Conservation (phyloP, 345 rosid species). For the Moricandia moricandioides region DNA sequence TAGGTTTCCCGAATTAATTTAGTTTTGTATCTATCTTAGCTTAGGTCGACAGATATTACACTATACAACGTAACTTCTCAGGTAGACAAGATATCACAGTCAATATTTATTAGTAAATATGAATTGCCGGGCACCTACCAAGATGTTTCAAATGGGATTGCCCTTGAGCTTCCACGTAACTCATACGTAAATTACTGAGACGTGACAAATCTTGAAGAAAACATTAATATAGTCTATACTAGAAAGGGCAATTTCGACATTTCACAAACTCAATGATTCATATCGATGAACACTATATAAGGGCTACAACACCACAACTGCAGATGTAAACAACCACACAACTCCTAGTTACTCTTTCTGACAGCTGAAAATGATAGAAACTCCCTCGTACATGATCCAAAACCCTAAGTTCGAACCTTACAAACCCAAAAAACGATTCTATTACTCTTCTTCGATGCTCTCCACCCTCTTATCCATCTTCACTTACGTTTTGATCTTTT, state of each 20-base stretch:
- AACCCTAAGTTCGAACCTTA: constrained; percentile 24
- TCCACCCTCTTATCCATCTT: constrained; percentile 40
- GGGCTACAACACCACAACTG: not conserved
- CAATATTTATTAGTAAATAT: constrained; percentile 26
- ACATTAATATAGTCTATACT: not conserved
- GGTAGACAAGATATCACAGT: constrained; percentile 22
- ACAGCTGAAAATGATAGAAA: constrained; percentile 25
- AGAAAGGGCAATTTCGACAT: constrained; percentile 10
- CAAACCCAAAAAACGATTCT: constrained; percentile 18
- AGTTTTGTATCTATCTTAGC: not conserved
- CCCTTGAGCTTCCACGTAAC: constrained; percentile 34
- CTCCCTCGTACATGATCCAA: constrained; percentile 22
- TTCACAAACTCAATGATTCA: not conserved
- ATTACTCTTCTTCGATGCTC: constrained; percentile 22
- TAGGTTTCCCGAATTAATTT: constrained; percentile 25
- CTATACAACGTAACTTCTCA: constrained; percentile 11
- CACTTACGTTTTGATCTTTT: constrained; percentile 43
- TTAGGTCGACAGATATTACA: constrained; percentile 18
- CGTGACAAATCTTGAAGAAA: constrained; percentile 16
- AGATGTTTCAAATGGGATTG: constrained; percentile 22
- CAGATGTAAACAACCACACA: not conserved
- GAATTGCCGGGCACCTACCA: constrained; percentile 39
- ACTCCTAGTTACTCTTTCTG: not conserved
- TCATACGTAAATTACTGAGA: constrained; percentile 28
- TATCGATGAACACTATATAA: constrained; percentile 18